Conservation (phyloP, 2,329 filamentous ascomycete genomes). For the Gnomoniopsis smithogilvyi region DNA sequence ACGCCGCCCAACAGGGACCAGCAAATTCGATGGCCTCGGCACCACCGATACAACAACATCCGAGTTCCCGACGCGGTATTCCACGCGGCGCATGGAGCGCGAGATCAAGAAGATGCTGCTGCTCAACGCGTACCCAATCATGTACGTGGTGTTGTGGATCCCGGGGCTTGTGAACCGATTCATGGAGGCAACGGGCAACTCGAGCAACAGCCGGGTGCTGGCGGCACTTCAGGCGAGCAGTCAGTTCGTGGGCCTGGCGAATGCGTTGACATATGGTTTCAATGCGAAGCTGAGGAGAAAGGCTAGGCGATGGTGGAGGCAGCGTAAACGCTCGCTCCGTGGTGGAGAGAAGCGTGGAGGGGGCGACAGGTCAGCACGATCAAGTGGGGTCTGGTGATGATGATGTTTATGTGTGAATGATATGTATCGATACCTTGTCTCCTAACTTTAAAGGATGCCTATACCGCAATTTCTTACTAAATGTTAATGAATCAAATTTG, state of each 20-base stretch:
- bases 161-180: constrained; percentile 34
- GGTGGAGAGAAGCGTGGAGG: too few relatives aligned
- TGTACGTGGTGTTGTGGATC: constrained; percentile 36
- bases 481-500: too few relatives aligned
- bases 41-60: background rate
- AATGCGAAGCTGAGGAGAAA: constrained; percentile 28
- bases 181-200: constrained; percentile 25
- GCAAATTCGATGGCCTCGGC: constrained; percentile 15
- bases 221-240: constrained; percentile 31
- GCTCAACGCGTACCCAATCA: constrained; percentile 35
- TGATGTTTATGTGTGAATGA: too few relatives aligned
- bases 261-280: constrained; percentile 36
- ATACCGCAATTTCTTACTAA: too few relatives aligned
- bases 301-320: constrained; percentile 7
- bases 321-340: background rate
- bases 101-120: constrained; percentile 31
- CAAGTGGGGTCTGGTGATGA: too few relatives aligned
- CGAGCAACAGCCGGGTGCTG: constrained; percentile 1
- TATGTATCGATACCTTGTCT: too few relatives aligned
- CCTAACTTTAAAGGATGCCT: too few relatives aligned
- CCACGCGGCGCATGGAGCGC: constrained; percentile 21
- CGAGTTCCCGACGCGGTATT: constrained; percentile 20
- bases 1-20: background rate
- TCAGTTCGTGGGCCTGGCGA: constrained; percentile 35
- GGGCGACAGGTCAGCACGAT: too few relatives aligned